Percentiles rank a stretch among this genome's conserved stretches.
Conservation (phyloP, 306 rosid species). For the Rosa persica region DNA sequence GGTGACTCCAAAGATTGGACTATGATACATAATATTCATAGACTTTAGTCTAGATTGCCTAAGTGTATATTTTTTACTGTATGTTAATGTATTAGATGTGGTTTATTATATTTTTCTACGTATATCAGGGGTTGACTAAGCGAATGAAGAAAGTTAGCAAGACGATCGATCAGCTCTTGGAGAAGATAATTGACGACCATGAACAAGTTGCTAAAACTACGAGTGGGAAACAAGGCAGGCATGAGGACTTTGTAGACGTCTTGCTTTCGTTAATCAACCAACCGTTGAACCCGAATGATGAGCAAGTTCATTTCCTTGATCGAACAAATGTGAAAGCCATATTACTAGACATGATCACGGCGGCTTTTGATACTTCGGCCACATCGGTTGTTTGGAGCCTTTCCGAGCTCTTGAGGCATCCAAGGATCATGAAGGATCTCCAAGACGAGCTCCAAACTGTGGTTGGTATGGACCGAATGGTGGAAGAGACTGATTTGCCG, state of each 20-base stretch:
- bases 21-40: too few relatives aligned
- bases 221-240: not conserved
- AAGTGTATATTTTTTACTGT: too few relatives aligned
- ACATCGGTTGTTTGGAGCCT: conserved; percentile 31
- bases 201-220: not conserved
- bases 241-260: conserved; percentile 29
- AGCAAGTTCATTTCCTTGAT: not conserved
- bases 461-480: conserved; percentile 30
- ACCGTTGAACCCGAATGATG: not conserved
- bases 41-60: too few relatives aligned
- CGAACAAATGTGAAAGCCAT: conserved; percentile 41
- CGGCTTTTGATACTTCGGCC: conserved; percentile 14
- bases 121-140: conserved; percentile 29
- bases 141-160: conserved; percentile 6
- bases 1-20: too few relatives aligned
- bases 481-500: conserved; percentile 38
- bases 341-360: conserved; percentile 28
- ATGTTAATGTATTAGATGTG: too few relatives aligned
- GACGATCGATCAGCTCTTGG: conserved; percentile 13
- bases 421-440: conserved; percentile 35
- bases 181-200: conserved; percentile 33
- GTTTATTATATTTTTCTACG: too few relatives aligned
- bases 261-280: conserved; percentile 26
- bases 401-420: conserved; percentile 43
- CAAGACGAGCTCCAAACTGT: conserved; percentile 36